phyloP scores from a whole-genome alignment of 2,329 filamentous ascomycete genomes.

The Rutstroemia sp. region DNA sequence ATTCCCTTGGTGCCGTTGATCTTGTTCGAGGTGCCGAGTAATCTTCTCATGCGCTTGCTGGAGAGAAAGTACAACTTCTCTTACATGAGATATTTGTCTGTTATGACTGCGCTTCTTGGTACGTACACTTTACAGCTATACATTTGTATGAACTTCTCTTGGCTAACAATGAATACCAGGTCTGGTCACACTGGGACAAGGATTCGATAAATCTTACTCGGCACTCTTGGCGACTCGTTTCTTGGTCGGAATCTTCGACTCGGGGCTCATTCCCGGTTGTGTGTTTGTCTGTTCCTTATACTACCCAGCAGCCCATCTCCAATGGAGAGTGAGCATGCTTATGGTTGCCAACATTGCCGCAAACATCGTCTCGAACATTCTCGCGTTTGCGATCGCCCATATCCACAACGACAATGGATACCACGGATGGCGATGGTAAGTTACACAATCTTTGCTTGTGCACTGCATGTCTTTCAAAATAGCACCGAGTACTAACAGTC shows the following conservation, averaged over 20 bases:
- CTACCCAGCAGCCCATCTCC: conserved; percentile 41
- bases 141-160: background rate
- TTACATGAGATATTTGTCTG: conserved; percentile 22
- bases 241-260: conserved; percentile 39
- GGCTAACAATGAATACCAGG: conserved; percentile 8
- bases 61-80: conserved; percentile 11
- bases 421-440: conserved; percentile 57
- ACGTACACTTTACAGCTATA: background rate
- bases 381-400: conserved; percentile 15
- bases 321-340: conserved; percentile 39
- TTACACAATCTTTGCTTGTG: background rate
- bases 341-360: conserved; percentile 35
- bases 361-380: conserved; percentile 21
- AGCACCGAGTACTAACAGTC: background rate
- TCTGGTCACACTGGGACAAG: conserved; percentile 23
- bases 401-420: conserved; percentile 62
- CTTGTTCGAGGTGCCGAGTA: conserved; percentile 16
- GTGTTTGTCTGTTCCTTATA: conserved; percentile 41
- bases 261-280: conserved; percentile 39
- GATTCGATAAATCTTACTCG: conserved; percentile 50
- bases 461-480: background rate
- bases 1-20: conserved; percentile 38
- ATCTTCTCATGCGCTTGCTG: conserved; percentile 31
- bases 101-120: conserved; percentile 6
- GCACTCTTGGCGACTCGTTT: conserved; percentile 62